Evolutionary conservation across 2,329 filamentous ascomycete species (phyloP), one percentile per base, ranked within the genome.

Genomic region (Fusarium coicis): DNA sequence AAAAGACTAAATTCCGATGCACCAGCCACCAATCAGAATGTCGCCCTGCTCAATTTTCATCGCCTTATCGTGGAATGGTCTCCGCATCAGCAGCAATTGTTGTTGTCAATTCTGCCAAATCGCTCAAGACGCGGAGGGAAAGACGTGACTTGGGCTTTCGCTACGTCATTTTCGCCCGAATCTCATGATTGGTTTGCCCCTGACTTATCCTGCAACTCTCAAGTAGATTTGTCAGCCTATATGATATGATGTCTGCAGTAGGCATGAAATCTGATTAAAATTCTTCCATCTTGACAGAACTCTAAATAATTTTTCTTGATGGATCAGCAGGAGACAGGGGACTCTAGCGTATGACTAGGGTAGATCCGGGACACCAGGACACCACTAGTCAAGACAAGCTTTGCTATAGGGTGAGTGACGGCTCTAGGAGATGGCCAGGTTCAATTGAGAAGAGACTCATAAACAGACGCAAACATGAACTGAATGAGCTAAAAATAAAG

Each of bases 1-100:
- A 68, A 74, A 71, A 74, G 73, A 61, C 69, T 73, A 43, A 34
- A 42, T 34, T 73, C 73, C 73, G 73, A 28, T 21, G 53, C n/a
- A 16, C 28, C 14, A 64, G 21, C 40, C 28, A n/a, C 66, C 66
- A 69, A 69, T 69, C 21, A 50, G 7, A 49, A 30, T 14, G 11
- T 10, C 21, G 9, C 9, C 15, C 21, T 23, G 21, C 30, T 36
- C 40, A 36, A 61, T 32, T 68, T 68, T 55, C 55, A 32, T 43
- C 21, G 32, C 66, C 64, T 63, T 63, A 63, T 68, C 64, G 32
- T 68, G 54, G 23, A 30, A 50, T 50, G 63, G 63, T 40, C 53
- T 53, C 64, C 63, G 54, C 65, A 61, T 37, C 32, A 47, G 40
- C 18, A 40, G 54, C 18, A 40, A 15, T 40, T 66, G 64, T 60